Evolutionary conservation across 805 yeast genomes (phyloP).

Genomic region (Saturnispora zaruensis): DNA sequence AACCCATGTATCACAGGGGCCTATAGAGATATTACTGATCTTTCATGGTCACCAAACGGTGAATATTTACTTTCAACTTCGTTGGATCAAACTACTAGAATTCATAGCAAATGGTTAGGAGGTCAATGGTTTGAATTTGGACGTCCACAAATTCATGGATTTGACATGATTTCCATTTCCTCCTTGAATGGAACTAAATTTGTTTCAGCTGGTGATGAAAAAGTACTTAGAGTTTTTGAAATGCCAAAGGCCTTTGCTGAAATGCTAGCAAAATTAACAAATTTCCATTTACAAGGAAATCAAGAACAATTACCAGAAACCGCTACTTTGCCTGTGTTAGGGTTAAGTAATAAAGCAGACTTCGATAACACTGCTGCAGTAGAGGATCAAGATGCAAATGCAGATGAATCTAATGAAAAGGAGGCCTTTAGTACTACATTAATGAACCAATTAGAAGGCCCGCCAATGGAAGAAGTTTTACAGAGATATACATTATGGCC

Average conservation of each 20-base stretch:
- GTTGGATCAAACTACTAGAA: constrained; percentile 86
- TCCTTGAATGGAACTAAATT: constrained; percentile 53
- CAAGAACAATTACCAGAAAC: constrained; percentile 46
- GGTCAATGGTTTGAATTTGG: constrained; percentile 80
- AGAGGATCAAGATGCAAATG: constrained; percentile 32
- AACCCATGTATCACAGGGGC: constrained; percentile 68
- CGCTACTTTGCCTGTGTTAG: constrained; percentile 88
- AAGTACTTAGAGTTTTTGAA: constrained; percentile 79
- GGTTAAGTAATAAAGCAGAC: constrained; percentile 85
- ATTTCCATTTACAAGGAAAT: constrained; percentile 8
- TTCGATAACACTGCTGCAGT: constrained; percentile 36
- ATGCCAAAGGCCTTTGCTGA: constrained; percentile 73
- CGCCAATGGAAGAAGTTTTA: constrained; percentile 85
- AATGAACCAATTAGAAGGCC: constrained; percentile 38
- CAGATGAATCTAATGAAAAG: constrained; percentile 23
- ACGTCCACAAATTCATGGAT: constrained; percentile 97
- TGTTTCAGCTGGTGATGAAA: constrained; percentile 95
- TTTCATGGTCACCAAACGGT: constrained; percentile 65
- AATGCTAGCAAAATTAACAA: constrained; percentile 33
- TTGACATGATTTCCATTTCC: constrained; percentile 81
- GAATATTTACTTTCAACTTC: constrained; percentile 69
- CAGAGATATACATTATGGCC: constrained; percentile 94
- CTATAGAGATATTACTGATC: constrained; percentile 62
- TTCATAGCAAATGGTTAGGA: constrained; percentile 56
- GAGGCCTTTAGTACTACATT: constrained; percentile 37